Base-by-base conservation (phyloP, 805 yeast species). In the Nakazawaea siamensis region DNA sequence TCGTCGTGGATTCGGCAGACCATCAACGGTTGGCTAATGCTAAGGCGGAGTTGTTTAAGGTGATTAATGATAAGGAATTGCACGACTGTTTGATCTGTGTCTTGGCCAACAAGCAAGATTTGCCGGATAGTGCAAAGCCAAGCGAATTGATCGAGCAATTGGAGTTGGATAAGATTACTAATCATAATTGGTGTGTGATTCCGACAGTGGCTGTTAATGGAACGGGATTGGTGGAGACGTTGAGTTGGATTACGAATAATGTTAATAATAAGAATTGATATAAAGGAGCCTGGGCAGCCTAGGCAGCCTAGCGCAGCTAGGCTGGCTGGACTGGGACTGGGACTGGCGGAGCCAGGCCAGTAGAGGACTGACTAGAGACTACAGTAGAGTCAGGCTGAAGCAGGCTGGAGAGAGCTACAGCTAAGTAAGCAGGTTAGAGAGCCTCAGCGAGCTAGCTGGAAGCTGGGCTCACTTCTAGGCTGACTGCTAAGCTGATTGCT, bases 151-250 rank as follows among this genome's bases (percentile, higher is more conserved):
- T 87, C 38, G 83, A 82, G 47, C 64, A 66, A 44, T 70, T 87
- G 41, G 76, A 80, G 39, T 66, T 88, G 57, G 64, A 68, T 35
- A 55, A 70, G 33, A 55, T 74, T 37, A 68, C 77, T 39, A 75
- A 73, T 34, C 90, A 87, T 52, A 66, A 80, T 36, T 88, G 94
- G 94, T 81, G 92, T 33, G 94, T 88, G 24, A 83, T 88, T 41
- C 95, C 95, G 16, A 80, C 94, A 18, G 79, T 86, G 47, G 96
- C 95, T 21, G 73, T 78, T 43, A 81, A 86, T 39, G 96, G 96
- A 18, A 87, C 86, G 38, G 97, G 96, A 13, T 66, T 87, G 41
- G 77, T 79, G 29, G 96, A 87, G 56, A 88, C 94, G 6, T 64
- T 86, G 54, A 77, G 84, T 42, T 86, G 95, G 95, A 70, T 86